Evolutionary conservation across 176 grass and related monocot genomes (phyloP), one percentile per base, ranked within the genome.

Genomic region (Triticum aestivum): DNA sequence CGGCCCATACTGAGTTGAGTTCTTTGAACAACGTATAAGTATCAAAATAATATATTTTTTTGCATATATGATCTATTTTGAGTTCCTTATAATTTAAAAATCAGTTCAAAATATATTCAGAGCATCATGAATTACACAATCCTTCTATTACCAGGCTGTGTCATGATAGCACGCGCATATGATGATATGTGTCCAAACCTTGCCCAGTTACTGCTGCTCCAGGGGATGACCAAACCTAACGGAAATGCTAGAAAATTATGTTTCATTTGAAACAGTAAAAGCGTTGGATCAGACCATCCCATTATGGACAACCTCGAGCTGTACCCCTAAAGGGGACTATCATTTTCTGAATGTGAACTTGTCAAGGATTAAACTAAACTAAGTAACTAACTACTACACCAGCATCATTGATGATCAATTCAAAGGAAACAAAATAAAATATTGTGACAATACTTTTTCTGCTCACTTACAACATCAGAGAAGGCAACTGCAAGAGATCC

Each of bases 401-500:
- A 38, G 3, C 15, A 45, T 7, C 4, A 66, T 45, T 47, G 18
- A 73, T 71, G 15, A 80, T 80, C 47, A 63, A 15, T 73, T 71
- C 34, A 32, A 72, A 73, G 18, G 27, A 78, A 69, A 12, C 11
- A 9, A 13, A 35, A 14, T 52, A 52, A 51, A 81, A 76, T 64
- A 77, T 10, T 69, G 0, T 78, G 37, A 86, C 11, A 5, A 69
- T 5, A 24, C 26, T 27, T 72, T 79, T 84, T 63, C 24, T 74
- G 59, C 77, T 63, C 34, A 93, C 91, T 95, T 90, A 98, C 95
- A 84, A 98, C 95, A 89, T 98, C 95, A 45, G 95, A 93, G 62
- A 98, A 87, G 49, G 95, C 95, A 90, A 98, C 95, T 83, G 95
- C 79, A 73, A 98, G 88, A 87, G 95, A 98, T 90, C 95, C 95